Percentiles rank a stretch among this genome's conserved stretches.
phyloP scores from a whole-genome alignment of 805 yeast genomes.

The Candida insectalens region DNA sequence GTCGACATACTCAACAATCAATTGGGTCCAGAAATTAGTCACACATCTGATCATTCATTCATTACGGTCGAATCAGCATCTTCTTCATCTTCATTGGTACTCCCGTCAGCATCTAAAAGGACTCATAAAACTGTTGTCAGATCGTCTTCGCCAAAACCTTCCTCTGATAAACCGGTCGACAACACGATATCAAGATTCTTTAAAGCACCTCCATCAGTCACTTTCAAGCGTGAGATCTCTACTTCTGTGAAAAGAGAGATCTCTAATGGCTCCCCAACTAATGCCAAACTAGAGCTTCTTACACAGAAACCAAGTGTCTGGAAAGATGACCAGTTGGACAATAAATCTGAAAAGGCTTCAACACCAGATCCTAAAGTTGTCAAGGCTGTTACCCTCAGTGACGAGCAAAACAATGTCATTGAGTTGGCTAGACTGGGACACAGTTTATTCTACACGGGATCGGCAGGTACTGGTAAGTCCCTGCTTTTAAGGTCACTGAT shows the following conservation, averaged over 20 bases:
- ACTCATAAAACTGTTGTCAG: too few species aligned
- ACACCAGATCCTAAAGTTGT: constrained; percentile 7
- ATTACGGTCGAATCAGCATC: too few species aligned
- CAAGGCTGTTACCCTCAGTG: constrained; percentile 29
- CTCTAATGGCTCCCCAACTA: constrained; percentile 6
- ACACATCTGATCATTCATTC: too few species aligned
- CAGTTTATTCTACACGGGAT: constrained; percentile 86
- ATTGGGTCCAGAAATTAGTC: too few species aligned
- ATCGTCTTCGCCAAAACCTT: too few species aligned
- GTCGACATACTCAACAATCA: neutral
- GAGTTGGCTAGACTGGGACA: constrained; percentile 51
- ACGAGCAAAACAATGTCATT: constrained; percentile 60
- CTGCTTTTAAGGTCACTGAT: constrained; percentile 64
- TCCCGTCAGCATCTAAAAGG: too few species aligned
- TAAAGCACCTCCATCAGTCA: too few species aligned
- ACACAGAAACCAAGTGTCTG: constrained; percentile 12
- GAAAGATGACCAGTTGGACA: neutral
- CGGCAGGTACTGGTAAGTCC: constrained; percentile 98
- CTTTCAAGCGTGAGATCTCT: neutral
- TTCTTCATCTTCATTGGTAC: too few species aligned
- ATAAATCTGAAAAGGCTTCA: constrained; percentile 1
- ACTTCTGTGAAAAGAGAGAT: constrained; percentile 4
- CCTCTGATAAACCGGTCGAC: too few species aligned
- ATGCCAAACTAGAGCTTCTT: constrained; percentile 11
- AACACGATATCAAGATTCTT: too few species aligned